Evolutionary conservation across 305 asterid genomes (phyloP).

Genomic region (Fraxinus baroniana): DNA sequence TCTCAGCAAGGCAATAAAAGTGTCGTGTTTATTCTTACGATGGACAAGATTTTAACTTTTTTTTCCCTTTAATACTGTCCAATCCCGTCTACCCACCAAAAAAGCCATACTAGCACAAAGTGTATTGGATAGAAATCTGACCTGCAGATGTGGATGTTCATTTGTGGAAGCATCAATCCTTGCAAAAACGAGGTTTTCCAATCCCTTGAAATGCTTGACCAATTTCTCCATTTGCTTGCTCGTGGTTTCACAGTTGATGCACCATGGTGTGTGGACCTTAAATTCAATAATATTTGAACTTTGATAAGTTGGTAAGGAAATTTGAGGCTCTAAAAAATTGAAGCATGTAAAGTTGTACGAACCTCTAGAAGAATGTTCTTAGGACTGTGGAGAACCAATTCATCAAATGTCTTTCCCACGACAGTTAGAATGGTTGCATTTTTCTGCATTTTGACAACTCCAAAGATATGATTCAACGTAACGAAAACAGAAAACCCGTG

Average conservation of each 20-base stretch:
- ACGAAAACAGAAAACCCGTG: not conserved
- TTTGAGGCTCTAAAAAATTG: slow-evolving; percentile 3
- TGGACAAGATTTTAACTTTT: not conserved
- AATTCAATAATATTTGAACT: not conserved
- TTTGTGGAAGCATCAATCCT: slow-evolving; percentile 84
- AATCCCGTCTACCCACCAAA: not conserved
- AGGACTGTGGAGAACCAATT: slow-evolving; percentile 56
- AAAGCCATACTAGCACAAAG: not conserved
- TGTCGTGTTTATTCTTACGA: not conserved
- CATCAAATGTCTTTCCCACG: slow-evolving; percentile 87
- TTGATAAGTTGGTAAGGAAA: not conserved
- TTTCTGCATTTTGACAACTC: slow-evolving; percentile 48
- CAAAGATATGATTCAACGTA: not conserved
- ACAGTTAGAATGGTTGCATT: slow-evolving; percentile 56
- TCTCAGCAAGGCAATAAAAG: not conserved
- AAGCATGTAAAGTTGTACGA: slow-evolving; percentile 22
- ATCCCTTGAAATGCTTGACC: slow-evolving; percentile 91
- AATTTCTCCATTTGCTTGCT: slow-evolving; percentile 92
- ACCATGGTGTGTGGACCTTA: slow-evolving; percentile 94
- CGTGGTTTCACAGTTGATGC: slow-evolving; percentile 79
- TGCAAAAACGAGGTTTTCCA: slow-evolving; percentile 69
- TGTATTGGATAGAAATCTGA: not conserved
- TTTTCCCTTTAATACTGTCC: not conserved
- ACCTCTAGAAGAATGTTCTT: slow-evolving; percentile 82
- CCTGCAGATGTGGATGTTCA: slow-evolving; percentile 82